Evolutionary conservation across 805 yeast genomes (phyloP).

Genomic region (Wickerhamiella dianesei): DNA sequence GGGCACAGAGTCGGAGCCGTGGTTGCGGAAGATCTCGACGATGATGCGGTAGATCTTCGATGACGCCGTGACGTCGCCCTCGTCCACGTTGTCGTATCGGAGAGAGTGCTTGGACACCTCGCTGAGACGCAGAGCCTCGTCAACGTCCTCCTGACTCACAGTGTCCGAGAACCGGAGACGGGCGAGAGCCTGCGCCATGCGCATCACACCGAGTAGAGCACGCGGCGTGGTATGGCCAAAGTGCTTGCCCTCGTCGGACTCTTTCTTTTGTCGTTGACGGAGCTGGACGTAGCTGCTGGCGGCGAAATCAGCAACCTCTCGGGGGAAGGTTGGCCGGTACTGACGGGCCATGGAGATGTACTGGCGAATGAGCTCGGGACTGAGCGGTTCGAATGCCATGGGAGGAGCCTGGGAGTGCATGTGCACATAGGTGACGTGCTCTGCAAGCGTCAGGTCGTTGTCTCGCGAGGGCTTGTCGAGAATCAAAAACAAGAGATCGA

Average conservation of each 20-base stretch:
- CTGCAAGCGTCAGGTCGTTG: conserved; percentile 72
- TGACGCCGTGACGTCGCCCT: conserved; percentile 43
- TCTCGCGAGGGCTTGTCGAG: conserved; percentile 75
- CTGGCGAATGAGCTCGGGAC: conserved; percentile 69
- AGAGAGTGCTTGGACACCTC: conserved; percentile 81
- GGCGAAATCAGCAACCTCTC: conserved; percentile 74
- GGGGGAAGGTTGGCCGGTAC: conserved; percentile 71
- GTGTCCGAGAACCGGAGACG: conserved; percentile 64
- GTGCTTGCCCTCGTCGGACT: conserved; percentile 44
- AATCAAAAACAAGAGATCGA: conserved; percentile 76
- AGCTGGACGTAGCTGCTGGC: conserved; percentile 75
- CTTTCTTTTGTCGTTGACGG: conserved; percentile 79
- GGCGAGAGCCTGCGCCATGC: conserved; percentile 91
- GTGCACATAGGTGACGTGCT: conserved; percentile 91
- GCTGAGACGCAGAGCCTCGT: conserved; percentile 80
- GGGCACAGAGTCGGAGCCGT: conserved; percentile 27
- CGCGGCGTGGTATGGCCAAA: conserved; percentile 93
- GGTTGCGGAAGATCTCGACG: conserved; percentile 31
- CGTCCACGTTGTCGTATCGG: conserved; percentile 30
- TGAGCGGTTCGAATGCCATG: conserved; percentile 48
- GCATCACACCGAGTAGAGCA: conserved; percentile 76
- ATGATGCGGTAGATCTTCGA: conserved; percentile 63
- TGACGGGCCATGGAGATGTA: conserved; percentile 76
- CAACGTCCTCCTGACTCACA: conserved; percentile 73
- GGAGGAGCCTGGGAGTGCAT: conserved; percentile 83